phyloP scores from a whole-genome alignment of 495 filamentous ascomycete species.

The Lasiosphaeria ovina region DNA sequence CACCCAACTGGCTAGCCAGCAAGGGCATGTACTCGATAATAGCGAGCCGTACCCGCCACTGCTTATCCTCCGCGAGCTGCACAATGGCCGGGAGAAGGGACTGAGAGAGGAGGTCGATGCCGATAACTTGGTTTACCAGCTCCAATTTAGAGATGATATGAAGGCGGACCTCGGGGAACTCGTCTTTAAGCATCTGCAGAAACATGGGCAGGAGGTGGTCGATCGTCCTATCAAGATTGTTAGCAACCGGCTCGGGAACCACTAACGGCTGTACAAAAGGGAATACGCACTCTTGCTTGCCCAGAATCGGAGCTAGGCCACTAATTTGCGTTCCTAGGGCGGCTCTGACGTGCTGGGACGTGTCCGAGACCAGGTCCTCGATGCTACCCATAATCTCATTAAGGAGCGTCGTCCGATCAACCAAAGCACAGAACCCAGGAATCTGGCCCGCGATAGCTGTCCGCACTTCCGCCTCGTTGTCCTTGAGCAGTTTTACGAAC shows the following conservation, averaged over 20 bases:
- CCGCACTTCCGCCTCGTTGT: constrained; percentile 94
- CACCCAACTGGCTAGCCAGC: constrained; percentile 90
- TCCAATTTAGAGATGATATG: constrained; percentile 99
- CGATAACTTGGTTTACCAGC: constrained; percentile 96
- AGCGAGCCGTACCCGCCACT: constrained; percentile 96
- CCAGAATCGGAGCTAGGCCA: constrained; percentile 92
- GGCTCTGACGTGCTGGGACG: constrained; percentile 93
- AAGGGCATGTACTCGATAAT: constrained; percentile 99
- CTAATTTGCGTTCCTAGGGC: constrained; percentile 96
- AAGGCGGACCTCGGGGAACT: constrained; percentile 94
- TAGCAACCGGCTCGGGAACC: constrained; percentile 1
- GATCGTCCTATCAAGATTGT: constrained; percentile 65
- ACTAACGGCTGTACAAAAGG: neutral
- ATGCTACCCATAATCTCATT: constrained; percentile 97
- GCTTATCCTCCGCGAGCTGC: constrained; percentile 96
- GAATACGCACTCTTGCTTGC: constrained; percentile 86
- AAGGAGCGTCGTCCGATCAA: constrained; percentile 82
- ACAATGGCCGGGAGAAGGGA: constrained; percentile 98
- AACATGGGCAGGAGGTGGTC: constrained; percentile 98
- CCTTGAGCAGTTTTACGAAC: constrained; percentile 96
- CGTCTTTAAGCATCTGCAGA: constrained; percentile 98
- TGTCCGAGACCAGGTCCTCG: constrained; percentile 92
- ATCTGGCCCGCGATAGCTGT: constrained; percentile 97
- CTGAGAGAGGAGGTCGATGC: constrained; percentile 93
- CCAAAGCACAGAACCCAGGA: constrained; percentile 87